A percentile compares a stretch with the other conserved stretches of the same genome.
Conservation (phyloP, 1,284 basidiomycete genomes). For the Cryptococcus hybrid region DNA sequence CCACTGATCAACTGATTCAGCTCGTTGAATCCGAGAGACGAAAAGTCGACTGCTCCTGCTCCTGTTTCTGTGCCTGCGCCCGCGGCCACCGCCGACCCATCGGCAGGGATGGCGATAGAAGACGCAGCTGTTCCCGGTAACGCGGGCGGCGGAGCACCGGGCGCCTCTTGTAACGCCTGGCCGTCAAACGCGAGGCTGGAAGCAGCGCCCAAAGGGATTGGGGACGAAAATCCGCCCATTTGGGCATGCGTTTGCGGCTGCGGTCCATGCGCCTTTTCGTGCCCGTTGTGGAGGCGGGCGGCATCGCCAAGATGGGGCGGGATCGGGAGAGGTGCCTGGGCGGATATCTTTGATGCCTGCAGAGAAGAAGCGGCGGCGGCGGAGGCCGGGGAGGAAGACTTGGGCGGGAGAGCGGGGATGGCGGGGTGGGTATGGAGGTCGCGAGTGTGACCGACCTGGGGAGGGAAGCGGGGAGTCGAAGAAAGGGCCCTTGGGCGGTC, state of each 20-base stretch:
- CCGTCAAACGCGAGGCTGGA: not conserved
- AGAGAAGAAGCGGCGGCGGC: not conserved
- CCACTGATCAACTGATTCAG: conserved; percentile 19
- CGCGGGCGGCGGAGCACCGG: not conserved
- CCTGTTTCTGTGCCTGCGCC: not conserved
- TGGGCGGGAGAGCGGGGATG: not conserved
- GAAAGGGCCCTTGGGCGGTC: not conserved
- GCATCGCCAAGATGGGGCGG: not conserved
- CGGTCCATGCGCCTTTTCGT: not conserved
- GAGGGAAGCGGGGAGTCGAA: conserved; percentile 1
- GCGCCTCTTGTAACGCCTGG: conserved; percentile 1
- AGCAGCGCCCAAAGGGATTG: conserved; percentile 2
- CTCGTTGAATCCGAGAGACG: conserved; percentile 21
- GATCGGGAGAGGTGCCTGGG: conserved; percentile 1
- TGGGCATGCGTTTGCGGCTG: not conserved
- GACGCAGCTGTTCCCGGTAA: no score
- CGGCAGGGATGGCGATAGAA: not conserved
- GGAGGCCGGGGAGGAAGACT: not conserved
- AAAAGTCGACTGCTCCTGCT: conserved; percentile 3
- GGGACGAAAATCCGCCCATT: not conserved
- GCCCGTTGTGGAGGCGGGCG: not conserved
- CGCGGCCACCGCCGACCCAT: not conserved
- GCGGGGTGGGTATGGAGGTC: not conserved
- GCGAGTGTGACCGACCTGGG: conserved; percentile 1
- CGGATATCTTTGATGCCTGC: not conserved